These are phyloP conservation scores for Effrenium voratum DNA, from an alignment of 73 alveolate genomes.

Conservation along the genomic window DNA sequence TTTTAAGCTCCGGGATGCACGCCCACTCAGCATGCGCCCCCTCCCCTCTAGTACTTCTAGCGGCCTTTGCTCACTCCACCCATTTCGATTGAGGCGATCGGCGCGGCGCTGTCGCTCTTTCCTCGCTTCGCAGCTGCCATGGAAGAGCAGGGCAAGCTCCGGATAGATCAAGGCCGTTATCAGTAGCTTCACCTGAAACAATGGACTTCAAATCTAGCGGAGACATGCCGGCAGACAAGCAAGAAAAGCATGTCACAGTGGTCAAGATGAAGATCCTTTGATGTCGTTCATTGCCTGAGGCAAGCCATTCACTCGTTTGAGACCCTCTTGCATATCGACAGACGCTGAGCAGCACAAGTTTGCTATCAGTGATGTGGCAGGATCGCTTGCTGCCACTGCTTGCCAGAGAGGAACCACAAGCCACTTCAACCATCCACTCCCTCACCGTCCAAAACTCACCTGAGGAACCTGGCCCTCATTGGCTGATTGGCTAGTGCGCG, in stretches of 20 bases:
- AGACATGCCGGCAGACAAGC: too few relatives aligned
- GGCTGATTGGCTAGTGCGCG: slow-evolving; percentile 59
- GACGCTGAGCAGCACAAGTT: slow-evolving; percentile 36
- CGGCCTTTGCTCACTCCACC: too few relatives aligned
- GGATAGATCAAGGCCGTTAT: slow-evolving; percentile 6
- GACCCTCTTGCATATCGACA: slow-evolving; percentile 58
- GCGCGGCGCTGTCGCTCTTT: slow-evolving; percentile 41
- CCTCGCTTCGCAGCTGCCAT: slow-evolving; percentile 87
- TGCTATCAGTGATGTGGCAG: too few relatives aligned
- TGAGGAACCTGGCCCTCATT: slow-evolving; percentile 53
- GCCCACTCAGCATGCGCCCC: too few relatives aligned
- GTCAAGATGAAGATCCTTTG: too few relatives aligned
- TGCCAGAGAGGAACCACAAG: not conserved
- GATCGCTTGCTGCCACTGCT: not conserved
- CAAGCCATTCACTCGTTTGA: slow-evolving; percentile 65
- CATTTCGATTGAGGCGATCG: slow-evolving; percentile 20
- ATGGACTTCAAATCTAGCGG: too few relatives aligned
- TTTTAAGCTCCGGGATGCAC: too few relatives aligned
- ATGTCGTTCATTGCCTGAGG: not conserved
- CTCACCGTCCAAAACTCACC: too few relatives aligned
- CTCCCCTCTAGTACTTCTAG: too few relatives aligned
- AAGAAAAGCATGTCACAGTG: too few relatives aligned
- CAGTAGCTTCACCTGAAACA: slow-evolving; percentile 7
- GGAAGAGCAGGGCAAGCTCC: slow-evolving; percentile 50
- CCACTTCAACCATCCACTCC: too few relatives aligned